A percentile compares a stretch with the other conserved stretches of the same genome.
Evolutionary conservation across 257 asterid species (phyloP).

Genomic region (Cinchona pubescens): DNA sequence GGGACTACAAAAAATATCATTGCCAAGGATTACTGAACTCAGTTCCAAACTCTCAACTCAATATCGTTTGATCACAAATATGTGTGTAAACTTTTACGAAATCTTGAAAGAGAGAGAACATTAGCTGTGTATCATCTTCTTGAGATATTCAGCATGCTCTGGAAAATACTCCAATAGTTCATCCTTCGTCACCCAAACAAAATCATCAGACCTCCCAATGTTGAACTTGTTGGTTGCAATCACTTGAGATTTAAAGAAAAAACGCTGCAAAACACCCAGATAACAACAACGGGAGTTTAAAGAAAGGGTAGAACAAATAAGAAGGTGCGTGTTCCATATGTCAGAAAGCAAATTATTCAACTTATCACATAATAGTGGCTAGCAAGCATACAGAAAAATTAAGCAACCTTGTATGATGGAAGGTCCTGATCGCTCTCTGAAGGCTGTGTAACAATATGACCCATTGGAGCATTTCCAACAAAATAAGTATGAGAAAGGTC

Average conservation of each 20-base stretch:
- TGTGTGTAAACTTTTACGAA: neutral
- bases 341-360: neutral
- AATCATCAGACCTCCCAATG: conserved; percentile 58
- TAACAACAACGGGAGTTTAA: neutral
- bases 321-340: neutral
- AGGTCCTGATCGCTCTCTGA: conserved; percentile 29
- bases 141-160: conserved; percentile 64
- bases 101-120: neutral
- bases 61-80: too few relatives aligned
- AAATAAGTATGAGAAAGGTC: conserved; percentile 76
- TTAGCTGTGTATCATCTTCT: conserved; percentile 65
- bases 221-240: conserved; percentile 58
- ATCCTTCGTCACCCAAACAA: conserved; percentile 83
- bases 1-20: neutral
- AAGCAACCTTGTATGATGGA: conserved; percentile 50
- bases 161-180: conserved; percentile 87
- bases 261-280: conserved; percentile 47
- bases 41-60: too few relatives aligned
- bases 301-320: neutral
- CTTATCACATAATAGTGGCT: too few relatives aligned
- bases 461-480: conserved; percentile 94
- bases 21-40: neutral
- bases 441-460: conserved; percentile 49
- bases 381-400: too few relatives aligned
- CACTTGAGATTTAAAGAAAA: conserved; percentile 95